Conservation (phyloP, 257 asterid species). For the Primulina huaijiensis region DNA sequence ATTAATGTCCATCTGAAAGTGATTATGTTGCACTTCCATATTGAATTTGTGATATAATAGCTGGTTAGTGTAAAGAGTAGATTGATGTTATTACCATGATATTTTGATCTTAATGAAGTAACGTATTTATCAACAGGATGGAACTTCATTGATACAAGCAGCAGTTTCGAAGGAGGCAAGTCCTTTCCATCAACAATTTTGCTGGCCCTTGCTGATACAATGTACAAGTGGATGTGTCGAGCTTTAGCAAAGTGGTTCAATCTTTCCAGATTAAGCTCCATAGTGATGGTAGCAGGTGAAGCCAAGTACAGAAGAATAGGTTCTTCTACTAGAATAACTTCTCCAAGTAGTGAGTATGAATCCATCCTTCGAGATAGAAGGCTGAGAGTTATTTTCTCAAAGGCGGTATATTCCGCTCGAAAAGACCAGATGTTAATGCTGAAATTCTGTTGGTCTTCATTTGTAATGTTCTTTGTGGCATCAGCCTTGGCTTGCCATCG, state of each 20-base stretch:
- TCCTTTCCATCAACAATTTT: slow-evolving; percentile 56
- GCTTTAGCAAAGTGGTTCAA: slow-evolving; percentile 30
- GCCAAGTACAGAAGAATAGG: slow-evolving; percentile 22
- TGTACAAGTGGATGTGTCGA: slow-evolving; percentile 59
- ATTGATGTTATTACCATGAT: slow-evolving; percentile 1
- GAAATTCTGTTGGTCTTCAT: slow-evolving; percentile 59
- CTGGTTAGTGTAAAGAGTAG: neutral
- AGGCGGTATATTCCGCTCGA: slow-evolving; percentile 57
- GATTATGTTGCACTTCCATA: neutral
- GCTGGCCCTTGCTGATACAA: slow-evolving; percentile 51
- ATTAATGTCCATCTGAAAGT: neutral
- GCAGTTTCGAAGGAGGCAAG: slow-evolving; percentile 68
- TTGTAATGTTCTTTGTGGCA: slow-evolving; percentile 47
- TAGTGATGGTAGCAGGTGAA: slow-evolving; percentile 22
- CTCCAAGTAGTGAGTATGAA: slow-evolving; percentile 31
- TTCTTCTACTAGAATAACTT: slow-evolving; percentile 25
- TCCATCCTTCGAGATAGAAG: slow-evolving; percentile 71
- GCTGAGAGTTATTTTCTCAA: slow-evolving; percentile 64
- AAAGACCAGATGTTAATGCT: slow-evolving; percentile 57
- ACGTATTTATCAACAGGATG: slow-evolving; percentile 54
- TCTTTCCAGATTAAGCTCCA: slow-evolving; percentile 34
- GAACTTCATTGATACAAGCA: slow-evolving; percentile 64
- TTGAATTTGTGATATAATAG: neutral
- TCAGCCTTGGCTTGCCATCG: slow-evolving; percentile 65
- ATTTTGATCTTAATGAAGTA: slow-evolving; percentile 7